These are phyloP conservation scores for Dipteronia sinensis DNA, from an alignment of 345 rosid species.

Conservation along the genomic window DNA sequence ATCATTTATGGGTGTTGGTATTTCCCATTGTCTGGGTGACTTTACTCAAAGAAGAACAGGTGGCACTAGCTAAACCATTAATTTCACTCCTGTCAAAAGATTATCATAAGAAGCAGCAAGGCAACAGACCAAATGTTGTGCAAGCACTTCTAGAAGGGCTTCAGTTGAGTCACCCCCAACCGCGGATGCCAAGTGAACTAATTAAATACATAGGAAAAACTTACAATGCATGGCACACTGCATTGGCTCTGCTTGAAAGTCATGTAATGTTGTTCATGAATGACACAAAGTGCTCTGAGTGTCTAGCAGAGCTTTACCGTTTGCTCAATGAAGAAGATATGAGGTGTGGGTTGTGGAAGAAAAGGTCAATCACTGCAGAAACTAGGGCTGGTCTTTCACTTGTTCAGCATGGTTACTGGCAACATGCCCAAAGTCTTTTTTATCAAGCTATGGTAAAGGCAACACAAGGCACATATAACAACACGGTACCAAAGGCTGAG, in stretches of 20 bases:
- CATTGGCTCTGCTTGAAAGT: slow-evolving; percentile 91
- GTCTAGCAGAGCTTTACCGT: slow-evolving; percentile 94
- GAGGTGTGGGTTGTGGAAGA: slow-evolving; percentile 99
- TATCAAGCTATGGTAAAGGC: slow-evolving; percentile 99
- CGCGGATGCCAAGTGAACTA: slow-evolving; percentile 97
- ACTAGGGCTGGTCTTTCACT: slow-evolving; percentile 96
- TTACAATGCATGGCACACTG: slow-evolving; percentile 97
- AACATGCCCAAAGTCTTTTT: slow-evolving; percentile 89
- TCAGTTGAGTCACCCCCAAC: slow-evolving; percentile 98
- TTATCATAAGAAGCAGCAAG: slow-evolving; percentile 98
- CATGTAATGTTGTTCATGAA: slow-evolving; percentile 90
- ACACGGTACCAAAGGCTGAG: slow-evolving; percentile 98
- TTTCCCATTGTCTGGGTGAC: slow-evolving; percentile 99
- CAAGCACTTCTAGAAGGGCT: slow-evolving; percentile 99
- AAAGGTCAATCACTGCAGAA: slow-evolving; percentile 90
- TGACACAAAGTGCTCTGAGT: slow-evolving; percentile 91
- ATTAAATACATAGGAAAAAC: slow-evolving; percentile 96
- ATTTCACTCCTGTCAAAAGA: slow-evolving; percentile 79
- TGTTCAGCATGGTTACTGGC: slow-evolving; percentile 99
- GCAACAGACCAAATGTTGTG: slow-evolving; percentile 93
- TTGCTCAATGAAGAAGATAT: slow-evolving; percentile 97
- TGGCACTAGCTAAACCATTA: slow-evolving; percentile 87
- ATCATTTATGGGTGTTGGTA: slow-evolving; percentile 96
- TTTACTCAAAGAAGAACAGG: slow-evolving; percentile 85
- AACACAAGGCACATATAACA: slow-evolving; percentile 96